These are phyloP conservation scores for Tylopilus balloui DNA, from an alignment of 768 basidiomycete species.

Conservation along the genomic window DNA sequence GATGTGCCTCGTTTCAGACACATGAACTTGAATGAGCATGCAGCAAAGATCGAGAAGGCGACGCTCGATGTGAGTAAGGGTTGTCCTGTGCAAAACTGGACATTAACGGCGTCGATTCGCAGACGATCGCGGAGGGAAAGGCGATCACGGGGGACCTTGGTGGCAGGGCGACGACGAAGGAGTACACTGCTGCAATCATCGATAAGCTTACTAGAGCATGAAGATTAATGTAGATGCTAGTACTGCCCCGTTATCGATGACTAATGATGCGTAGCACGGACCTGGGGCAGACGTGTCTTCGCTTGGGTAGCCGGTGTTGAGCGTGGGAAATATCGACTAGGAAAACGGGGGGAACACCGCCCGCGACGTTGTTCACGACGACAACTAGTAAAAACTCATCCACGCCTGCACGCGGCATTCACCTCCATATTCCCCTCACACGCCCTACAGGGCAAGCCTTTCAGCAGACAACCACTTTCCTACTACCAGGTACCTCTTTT, in stretches of 20 bases:
- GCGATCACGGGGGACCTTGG: constrained; percentile 93
- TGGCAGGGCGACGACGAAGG: constrained; percentile 82
- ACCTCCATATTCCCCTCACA: constrained; percentile 63
- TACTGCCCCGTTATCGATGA: constrained; percentile 6
- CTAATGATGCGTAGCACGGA: constrained; percentile 4
- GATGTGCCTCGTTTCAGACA: constrained; percentile 51
- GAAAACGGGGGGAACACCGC: constrained; percentile 13
- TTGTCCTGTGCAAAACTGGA: not conserved
- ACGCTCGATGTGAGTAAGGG: constrained; percentile 68
- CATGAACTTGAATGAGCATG: constrained; percentile 84
- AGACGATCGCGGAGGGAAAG: constrained; percentile 98
- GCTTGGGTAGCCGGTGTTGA: constrained; percentile 2
- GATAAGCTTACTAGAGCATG: constrained; percentile 47
- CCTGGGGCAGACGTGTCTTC: constrained; percentile 3
- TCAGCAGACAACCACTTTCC: constrained; percentile 40
- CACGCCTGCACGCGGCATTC: constrained; percentile 54
- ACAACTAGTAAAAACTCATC: constrained; percentile 42
- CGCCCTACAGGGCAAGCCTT: constrained; percentile 88
- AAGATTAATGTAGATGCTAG: constrained; percentile 15
- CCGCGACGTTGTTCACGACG: constrained; percentile 32
- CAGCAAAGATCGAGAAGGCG: constrained; percentile 88
- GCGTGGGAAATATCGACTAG: constrained; percentile 26
- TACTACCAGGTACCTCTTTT: constrained; percentile 42
- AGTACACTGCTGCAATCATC: constrained; percentile 89
- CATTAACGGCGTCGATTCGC: constrained; percentile 9